Conservation (phyloP, 257 asterid genomes). For the Verbascum thapsus region DNA sequence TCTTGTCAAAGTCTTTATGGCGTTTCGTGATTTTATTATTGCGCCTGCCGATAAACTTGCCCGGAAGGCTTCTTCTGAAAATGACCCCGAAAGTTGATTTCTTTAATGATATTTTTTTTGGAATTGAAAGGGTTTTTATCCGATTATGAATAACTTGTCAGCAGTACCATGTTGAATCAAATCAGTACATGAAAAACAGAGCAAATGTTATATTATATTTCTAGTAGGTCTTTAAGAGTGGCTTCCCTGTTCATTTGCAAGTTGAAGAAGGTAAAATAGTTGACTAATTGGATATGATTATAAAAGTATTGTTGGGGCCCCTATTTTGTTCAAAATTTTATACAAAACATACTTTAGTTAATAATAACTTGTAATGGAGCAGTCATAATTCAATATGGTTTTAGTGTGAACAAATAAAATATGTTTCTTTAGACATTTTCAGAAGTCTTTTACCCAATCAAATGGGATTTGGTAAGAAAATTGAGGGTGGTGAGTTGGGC, state of each 20-base stretch:
- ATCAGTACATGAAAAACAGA: not conserved
- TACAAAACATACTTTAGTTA: not conserved
- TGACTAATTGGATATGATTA: not conserved
- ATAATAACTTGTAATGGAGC: constrained; percentile 14
- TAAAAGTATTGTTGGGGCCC: not conserved
- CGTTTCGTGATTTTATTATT: not conserved
- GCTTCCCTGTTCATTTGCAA: not conserved
- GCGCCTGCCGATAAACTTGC: constrained; percentile 2
- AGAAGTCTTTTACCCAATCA: constrained; percentile 15
- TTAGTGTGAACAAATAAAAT: constrained; percentile 33
- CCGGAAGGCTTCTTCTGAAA: not conserved
- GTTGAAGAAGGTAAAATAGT: not conserved
- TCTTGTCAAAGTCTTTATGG: too few relatives aligned
- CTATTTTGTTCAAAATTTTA: not conserved
- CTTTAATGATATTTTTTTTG: constrained; percentile 6
- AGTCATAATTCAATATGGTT: not conserved
- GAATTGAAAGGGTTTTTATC: constrained; percentile 32
- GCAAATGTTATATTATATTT: not conserved
- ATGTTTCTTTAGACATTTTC: constrained; percentile 29
- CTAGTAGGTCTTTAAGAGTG: not conserved
- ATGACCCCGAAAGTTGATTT: constrained; percentile 10
- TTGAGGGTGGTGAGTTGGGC: not conserved
- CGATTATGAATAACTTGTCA: constrained; percentile 24
- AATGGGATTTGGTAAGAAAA: constrained; percentile 21
- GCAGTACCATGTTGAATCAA: constrained; percentile 5